phyloP scores from a whole-genome alignment of 306 rosid species.

The Casuarina cunninghamiana region DNA sequence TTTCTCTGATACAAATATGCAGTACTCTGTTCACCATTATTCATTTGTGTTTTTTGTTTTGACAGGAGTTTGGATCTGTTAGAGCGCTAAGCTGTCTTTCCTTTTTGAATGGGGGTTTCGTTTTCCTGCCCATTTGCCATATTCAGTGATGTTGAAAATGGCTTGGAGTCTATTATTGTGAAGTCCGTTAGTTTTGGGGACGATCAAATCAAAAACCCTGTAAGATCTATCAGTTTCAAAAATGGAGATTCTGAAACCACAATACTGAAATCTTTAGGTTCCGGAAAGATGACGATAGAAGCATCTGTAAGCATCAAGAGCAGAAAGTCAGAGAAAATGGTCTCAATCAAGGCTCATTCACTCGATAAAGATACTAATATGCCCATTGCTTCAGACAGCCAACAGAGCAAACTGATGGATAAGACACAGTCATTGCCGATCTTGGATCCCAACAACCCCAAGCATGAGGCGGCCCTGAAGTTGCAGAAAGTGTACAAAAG shows the following conservation, averaged over 20 bases:
- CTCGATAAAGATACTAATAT: slow-evolving; percentile 36
- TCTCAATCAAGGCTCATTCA: slow-evolving; percentile 37
- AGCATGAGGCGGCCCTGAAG: slow-evolving; percentile 85
- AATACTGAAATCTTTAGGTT: slow-evolving; percentile 55
- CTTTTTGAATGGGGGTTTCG: slow-evolving; percentile 66
- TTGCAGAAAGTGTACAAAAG: slow-evolving; percentile 99
- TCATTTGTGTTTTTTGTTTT: slow-evolving; percentile 17
- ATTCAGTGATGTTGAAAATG: slow-evolving; percentile 58
- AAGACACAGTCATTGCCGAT: slow-evolving; percentile 39
- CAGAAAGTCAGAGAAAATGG: slow-evolving; percentile 41
- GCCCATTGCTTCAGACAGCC: slow-evolving; percentile 21
- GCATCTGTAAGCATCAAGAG: slow-evolving; percentile 74
- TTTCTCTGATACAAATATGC: slow-evolving; percentile 16
- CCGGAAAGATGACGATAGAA: slow-evolving; percentile 76
- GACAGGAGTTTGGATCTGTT: slow-evolving; percentile 38
- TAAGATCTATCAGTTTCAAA: slow-evolving; percentile 72
- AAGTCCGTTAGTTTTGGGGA: slow-evolving; percentile 70
- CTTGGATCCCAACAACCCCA: slow-evolving; percentile 62
- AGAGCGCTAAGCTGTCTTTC: slow-evolving; percentile 27
- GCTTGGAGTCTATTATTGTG: slow-evolving; percentile 58
- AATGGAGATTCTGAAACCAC: slow-evolving; percentile 61
- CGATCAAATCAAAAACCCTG: slow-evolving; percentile 50
- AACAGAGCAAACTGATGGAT: slow-evolving; percentile 45
- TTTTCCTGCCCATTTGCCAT: slow-evolving; percentile 75
- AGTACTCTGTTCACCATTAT: slow-evolving; percentile 13